These are phyloP conservation scores for Ceratocystis alfenasii DNA, from an alignment of 2,329 filamentous ascomycete genomes.

Conservation along the genomic window DNA sequence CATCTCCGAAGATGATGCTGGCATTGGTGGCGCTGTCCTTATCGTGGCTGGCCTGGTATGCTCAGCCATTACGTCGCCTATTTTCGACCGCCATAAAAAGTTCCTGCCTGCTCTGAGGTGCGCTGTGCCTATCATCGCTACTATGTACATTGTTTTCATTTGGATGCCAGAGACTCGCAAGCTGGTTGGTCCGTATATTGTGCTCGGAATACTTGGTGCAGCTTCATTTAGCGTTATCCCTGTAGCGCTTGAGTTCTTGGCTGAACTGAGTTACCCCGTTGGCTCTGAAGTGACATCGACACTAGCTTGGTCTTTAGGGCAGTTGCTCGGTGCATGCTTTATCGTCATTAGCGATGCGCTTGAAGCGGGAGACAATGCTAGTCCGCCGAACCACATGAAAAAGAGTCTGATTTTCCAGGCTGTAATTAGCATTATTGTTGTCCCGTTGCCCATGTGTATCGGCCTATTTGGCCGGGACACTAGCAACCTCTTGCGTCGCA, in stretches of 20 bases:
- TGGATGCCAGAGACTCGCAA: conserved; percentile 55
- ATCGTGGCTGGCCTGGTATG: conserved; percentile 77
- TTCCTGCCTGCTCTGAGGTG: conserved; percentile 63
- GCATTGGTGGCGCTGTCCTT: conserved; percentile 77
- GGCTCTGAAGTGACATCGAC: conserved; percentile 75
- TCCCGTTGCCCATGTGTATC: conserved; percentile 56
- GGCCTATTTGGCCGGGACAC: conserved; percentile 55
- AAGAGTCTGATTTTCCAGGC: conserved; percentile 67
- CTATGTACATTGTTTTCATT: conserved; percentile 64
- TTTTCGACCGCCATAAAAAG: conserved; percentile 73
- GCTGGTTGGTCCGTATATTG: conserved; percentile 58
- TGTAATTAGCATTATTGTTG: conserved; percentile 50
- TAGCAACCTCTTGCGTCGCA: conserved; percentile 8
- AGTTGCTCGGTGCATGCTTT: conserved; percentile 74
- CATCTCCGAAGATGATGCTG: conserved; percentile 71
- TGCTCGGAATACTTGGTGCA: conserved; percentile 67
- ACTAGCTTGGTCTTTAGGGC: conserved; percentile 74
- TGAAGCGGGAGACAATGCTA: conserved; percentile 39
- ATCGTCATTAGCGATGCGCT: conserved; percentile 73
- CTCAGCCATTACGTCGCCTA: conserved; percentile 63
- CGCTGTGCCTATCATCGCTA: conserved; percentile 59
- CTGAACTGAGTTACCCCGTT: conserved; percentile 77
- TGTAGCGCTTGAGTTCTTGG: conserved; percentile 72
- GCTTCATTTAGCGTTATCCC: conserved; percentile 70
- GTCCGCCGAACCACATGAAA: conserved; percentile 61